Evolutionary conservation across 1,284 basidiomycete species (phyloP).

Genomic region (Waitea zeae): DNA sequence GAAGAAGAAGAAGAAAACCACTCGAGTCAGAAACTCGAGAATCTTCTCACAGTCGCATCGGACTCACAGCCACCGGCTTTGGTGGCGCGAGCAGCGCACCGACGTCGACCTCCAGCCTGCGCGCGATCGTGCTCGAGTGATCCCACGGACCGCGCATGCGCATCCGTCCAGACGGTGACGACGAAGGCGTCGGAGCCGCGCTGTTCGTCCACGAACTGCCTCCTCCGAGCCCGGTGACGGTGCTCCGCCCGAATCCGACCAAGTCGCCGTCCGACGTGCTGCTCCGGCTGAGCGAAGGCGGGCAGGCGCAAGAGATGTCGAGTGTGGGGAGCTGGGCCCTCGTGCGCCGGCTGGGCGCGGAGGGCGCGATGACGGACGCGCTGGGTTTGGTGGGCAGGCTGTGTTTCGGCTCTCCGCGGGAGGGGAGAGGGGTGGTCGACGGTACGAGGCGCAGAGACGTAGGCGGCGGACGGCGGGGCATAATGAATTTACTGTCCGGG

Average conservation of each 20-base stretch:
- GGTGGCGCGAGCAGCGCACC: conserved; percentile 25
- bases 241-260: too few species aligned
- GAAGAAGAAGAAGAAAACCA: too few species aligned
- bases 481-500: too few species aligned
- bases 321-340: not conserved
- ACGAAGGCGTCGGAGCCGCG: not conserved
- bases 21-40: too few species aligned
- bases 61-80: conserved; percentile 12
- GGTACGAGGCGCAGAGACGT: conserved; percentile 34
- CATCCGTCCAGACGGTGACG: not conserved
- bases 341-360: conserved; percentile 8
- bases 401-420: conserved; percentile 34
- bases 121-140: conserved; percentile 25
- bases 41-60: too few species aligned
- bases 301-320: too few species aligned
- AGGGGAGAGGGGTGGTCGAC: conserved; percentile 39
- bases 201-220: too few species aligned
- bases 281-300: too few species aligned
- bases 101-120: conserved; percentile 26
- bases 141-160: conserved; percentile 36
- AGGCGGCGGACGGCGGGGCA: conserved; percentile 46
- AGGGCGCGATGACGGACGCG: conserved; percentile 26
- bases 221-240: too few species aligned
- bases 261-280: too few species aligned
- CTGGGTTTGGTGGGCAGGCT: conserved; percentile 35